phyloP scores from a whole-genome alignment of 176 grass and related monocot genomes.

The Puya raimondii region DNA sequence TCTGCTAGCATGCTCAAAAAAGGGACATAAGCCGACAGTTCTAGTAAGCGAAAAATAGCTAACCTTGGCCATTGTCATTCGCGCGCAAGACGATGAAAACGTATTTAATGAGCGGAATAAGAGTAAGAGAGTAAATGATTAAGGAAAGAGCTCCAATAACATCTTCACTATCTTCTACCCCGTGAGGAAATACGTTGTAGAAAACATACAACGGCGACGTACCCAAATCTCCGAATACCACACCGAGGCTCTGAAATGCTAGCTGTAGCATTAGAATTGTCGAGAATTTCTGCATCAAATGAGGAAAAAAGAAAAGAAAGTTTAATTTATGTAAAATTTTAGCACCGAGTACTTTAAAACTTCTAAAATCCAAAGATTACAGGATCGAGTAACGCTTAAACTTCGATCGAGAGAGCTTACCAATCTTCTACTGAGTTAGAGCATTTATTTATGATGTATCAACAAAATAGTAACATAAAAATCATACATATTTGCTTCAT shows the following conservation, averaged over 20 bases:
- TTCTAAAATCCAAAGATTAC: not conserved
- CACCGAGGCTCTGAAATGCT: conserved; percentile 93
- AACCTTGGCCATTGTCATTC: conserved; percentile 95
- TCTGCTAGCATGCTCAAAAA: not conserved
- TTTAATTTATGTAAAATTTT: no score
- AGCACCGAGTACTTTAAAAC: not conserved
- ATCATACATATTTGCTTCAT: no score
- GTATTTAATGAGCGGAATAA: conserved; percentile 90
- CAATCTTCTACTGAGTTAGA: no score
- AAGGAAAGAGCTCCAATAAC: conserved; percentile 95
- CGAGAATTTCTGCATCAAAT: conserved; percentile 68
- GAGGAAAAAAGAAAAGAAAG: not conserved
- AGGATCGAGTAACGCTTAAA: not conserved
- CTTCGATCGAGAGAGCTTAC: not conserved
- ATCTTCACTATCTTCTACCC: conserved; percentile 66
- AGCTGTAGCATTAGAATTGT: conserved; percentile 51
- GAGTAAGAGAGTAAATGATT: conserved; percentile 96
- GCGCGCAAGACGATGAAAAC: conserved; percentile 87
- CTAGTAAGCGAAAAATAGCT: not conserved
- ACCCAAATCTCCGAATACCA: conserved; percentile 97
- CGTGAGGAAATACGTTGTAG: conserved; percentile 76
- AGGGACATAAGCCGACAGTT: not conserved
- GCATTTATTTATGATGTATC: no score
- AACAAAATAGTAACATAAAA: no score
- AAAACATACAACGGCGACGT: conserved; percentile 95